Conservation (phyloP, 441 rosid species). For the Populus hybrid region DNA sequence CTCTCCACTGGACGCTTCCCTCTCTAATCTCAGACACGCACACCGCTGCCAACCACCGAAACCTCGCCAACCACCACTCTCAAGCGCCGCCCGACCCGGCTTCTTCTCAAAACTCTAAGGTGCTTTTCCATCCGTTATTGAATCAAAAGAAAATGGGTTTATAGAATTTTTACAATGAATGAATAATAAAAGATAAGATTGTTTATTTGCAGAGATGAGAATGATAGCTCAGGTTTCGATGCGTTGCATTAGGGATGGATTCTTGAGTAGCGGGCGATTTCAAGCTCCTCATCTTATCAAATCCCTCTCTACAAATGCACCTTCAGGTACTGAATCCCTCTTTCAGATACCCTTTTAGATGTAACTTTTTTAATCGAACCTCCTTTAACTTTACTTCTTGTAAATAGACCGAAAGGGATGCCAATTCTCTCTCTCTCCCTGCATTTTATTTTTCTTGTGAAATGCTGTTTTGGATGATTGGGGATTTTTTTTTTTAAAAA, state of each 20-base stretch:
- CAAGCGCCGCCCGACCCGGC: too few species aligned
- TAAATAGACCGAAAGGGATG: neutral
- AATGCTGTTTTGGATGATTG: neutral
- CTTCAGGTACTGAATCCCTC: conserved; percentile 28
- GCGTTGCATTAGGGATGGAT: conserved; percentile 29
- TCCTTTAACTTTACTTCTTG: neutral
- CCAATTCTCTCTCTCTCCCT: neutral
- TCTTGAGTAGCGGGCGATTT: conserved; percentile 12
- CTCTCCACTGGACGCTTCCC: neutral
- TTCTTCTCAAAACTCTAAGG: too few species aligned
- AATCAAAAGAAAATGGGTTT: too few species aligned
- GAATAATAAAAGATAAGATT: too few species aligned
- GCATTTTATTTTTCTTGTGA: neutral
- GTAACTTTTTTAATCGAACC: neutral
- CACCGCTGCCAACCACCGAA: neutral
- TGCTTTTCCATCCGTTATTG: too few species aligned
- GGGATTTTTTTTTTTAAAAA: neutral
- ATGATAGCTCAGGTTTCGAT: conserved; percentile 25
- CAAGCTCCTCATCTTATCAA: conserved; percentile 23
- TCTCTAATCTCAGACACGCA: neutral
- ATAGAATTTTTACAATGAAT: too few species aligned
- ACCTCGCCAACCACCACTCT: neutral
- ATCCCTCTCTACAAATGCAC: conserved; percentile 33
- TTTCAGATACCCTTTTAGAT: neutral
- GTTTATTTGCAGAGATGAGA: conserved; percentile 31